Conservation (phyloP, 1,284 basidiomycete species). For the Puccinia hordei region DNA sequence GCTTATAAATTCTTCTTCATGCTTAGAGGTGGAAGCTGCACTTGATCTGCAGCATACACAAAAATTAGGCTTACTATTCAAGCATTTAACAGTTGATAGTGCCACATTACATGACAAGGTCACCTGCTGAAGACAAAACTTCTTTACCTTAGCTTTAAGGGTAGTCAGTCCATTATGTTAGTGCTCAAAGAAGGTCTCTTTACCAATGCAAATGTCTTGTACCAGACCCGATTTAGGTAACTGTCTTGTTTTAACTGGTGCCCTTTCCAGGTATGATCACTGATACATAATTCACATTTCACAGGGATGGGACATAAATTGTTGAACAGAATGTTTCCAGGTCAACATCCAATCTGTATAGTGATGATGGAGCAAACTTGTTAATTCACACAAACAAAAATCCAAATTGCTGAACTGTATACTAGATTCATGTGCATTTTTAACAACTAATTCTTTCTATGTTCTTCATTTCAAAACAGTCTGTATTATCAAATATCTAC, state of each 20-base stretch:
- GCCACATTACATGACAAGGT: background rate
- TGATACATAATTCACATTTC: background rate
- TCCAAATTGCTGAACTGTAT: background rate
- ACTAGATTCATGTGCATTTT: background rate
- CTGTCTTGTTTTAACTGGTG: background rate
- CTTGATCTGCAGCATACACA: slow-evolving; percentile 60
- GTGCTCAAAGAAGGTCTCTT: slow-evolving; percentile 96
- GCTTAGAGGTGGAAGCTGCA: slow-evolving; percentile 60
- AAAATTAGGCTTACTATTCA: slow-evolving; percentile 59
- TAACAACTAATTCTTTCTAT: background rate
- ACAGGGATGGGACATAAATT: slow-evolving; percentile 52
- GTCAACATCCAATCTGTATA: slow-evolving; percentile 51
- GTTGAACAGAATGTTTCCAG: slow-evolving; percentile 56
- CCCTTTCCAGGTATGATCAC: background rate
- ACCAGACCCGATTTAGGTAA: slow-evolving; percentile 69
- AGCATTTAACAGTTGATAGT: slow-evolving; percentile 36
- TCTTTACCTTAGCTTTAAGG: slow-evolving; percentile 96
- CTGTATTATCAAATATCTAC: no score
- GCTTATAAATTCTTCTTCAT: background rate
- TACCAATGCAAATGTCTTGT: slow-evolving; percentile 95
- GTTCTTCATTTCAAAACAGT: background rate
- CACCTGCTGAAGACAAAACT: background rate
- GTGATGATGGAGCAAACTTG: slow-evolving; percentile 28
- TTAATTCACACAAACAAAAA: background rate
- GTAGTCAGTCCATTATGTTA: slow-evolving; percentile 96